phyloP scores from a whole-genome alignment of 208 protist species.

The Crithidia acanthocephali region DNA sequence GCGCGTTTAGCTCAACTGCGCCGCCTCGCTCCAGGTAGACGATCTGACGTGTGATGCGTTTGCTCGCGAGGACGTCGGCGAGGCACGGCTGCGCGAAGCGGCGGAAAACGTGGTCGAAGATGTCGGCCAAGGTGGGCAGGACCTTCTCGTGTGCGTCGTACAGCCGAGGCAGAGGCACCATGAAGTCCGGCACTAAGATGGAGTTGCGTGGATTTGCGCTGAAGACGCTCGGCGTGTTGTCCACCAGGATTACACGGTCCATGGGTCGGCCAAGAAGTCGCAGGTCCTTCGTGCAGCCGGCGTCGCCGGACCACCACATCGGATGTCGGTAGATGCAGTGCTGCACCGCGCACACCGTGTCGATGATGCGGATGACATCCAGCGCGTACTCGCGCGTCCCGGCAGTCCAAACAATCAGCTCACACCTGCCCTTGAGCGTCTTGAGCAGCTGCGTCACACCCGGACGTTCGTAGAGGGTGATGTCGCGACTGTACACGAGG shows the following conservation, averaged over 20 bases:
- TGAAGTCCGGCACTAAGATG: constrained; percentile 76
- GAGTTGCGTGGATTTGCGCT: constrained; percentile 77
- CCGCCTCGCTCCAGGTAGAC: constrained; percentile 28
- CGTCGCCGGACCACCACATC: constrained; percentile 74
- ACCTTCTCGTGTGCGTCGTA: constrained; percentile 40
- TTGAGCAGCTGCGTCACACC: constrained; percentile 64
- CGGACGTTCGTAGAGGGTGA: constrained; percentile 59
- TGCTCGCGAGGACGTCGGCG: constrained; percentile 40
- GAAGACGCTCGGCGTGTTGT: constrained; percentile 88
- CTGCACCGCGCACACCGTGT: constrained; percentile 56
- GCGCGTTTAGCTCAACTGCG: constrained; percentile 33
- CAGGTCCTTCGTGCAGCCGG: constrained; percentile 82
- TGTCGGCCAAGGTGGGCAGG: constrained; percentile 39
- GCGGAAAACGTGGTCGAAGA: constrained; percentile 47
- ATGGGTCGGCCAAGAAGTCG: constrained; percentile 81
- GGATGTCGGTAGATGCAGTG: constrained; percentile 78
- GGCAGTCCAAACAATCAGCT: constrained; percentile 90
- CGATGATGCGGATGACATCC: constrained; percentile 72
- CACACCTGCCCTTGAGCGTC: constrained; percentile 61
- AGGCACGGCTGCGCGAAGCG: constrained; percentile 27
- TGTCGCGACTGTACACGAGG: constrained; percentile 78
- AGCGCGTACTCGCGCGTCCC: constrained; percentile 76
- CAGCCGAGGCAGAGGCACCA: constrained; percentile 24
- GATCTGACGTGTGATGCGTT: constrained; percentile 27
- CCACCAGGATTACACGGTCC: constrained; percentile 74